These are phyloP conservation scores for Neurospora sublineolata DNA, from an alignment of 495 filamentous ascomycete genomes.

Conservation along the genomic window DNA sequence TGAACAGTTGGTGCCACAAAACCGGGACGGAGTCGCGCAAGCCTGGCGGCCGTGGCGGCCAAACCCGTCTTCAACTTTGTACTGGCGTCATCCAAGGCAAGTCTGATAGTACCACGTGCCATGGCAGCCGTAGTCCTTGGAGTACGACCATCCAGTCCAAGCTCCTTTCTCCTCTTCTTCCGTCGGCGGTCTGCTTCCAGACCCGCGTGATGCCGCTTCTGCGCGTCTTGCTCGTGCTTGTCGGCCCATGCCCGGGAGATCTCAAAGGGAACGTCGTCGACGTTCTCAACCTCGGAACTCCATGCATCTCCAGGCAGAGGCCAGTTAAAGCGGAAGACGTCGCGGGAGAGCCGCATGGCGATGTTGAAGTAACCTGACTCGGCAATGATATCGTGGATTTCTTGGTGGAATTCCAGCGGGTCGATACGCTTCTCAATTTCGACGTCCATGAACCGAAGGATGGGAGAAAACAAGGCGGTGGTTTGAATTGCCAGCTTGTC, in stretches of 20 bases:
- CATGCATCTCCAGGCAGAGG: constrained; percentile 28
- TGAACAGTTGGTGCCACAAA: background rate
- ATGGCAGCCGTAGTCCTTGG: background rate
- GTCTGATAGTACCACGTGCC: background rate
- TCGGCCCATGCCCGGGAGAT: constrained; percentile 15
- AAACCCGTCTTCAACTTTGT: background rate
- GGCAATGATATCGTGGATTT: constrained; percentile 33
- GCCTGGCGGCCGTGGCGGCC: background rate
- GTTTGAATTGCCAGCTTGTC: constrained; percentile 31
- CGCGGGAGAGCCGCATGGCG: constrained; percentile 30
- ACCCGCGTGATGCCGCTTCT: background rate
- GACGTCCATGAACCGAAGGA: constrained; percentile 26
- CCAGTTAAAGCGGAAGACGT: constrained; percentile 33
- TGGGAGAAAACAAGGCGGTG: constrained; percentile 28
- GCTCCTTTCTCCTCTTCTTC: background rate
- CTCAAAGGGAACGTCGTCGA: constrained; percentile 23
- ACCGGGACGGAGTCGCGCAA: background rate
- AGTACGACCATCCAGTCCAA: background rate
- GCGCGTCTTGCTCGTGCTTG: constrained; percentile 5
- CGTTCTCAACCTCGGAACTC: constrained; percentile 24
- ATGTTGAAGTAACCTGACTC: constrained; percentile 33
- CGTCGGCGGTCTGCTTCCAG: background rate
- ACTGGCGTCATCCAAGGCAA: background rate
- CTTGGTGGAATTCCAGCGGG: constrained; percentile 24
- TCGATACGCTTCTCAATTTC: constrained; percentile 7